A percentile compares a stretch with the other conserved stretches of the same genome.
These are phyloP conservation scores for Cryoendolithus antarcticus DNA, from an alignment of 2,329 filamentous ascomycete genomes.

Conservation along the genomic window DNA sequence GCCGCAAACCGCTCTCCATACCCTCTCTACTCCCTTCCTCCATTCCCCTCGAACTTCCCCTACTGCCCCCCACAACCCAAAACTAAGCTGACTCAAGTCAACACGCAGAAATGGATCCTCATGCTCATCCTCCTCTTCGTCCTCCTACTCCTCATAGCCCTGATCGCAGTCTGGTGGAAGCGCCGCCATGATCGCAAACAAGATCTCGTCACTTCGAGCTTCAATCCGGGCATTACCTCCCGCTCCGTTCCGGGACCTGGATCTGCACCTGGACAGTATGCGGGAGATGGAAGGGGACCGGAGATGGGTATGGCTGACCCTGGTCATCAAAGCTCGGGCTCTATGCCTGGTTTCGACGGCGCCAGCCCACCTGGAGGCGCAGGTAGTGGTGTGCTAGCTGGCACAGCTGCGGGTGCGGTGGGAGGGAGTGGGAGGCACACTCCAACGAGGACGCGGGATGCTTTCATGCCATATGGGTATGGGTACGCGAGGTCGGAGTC, in stretches of 20 bases:
- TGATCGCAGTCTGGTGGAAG: slow-evolving; percentile 58
- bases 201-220: slow-evolving; percentile 31
- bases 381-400: no score
- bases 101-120: slow-evolving; percentile 59
- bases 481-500: slow-evolving; percentile 19
- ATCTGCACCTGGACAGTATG: no score
- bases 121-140: slow-evolving; percentile 66
- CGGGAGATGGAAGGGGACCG: not conserved
- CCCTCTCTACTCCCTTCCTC: no score
- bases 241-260: slow-evolving; percentile 5
- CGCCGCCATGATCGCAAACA: slow-evolving; percentile 60
- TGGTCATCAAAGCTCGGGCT: not conserved
- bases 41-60: slow-evolving; percentile 43
- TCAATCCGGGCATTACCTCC: slow-evolving; percentile 25
- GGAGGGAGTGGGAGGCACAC: slow-evolving; percentile 16
- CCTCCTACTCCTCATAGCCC: slow-evolving; percentile 54
- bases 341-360: not conserved
- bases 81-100: not conserved
- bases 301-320: slow-evolving; percentile 1
- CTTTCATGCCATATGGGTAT: slow-evolving; percentile 25
- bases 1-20: slow-evolving; percentile 26
- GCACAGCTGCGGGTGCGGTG: no score
- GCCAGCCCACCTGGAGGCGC: not conserved
- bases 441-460: slow-evolving; percentile 17
- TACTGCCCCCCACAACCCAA: not conserved